Conservation (phyloP, 83 land plant genomes). For the Picea abies region DNA sequence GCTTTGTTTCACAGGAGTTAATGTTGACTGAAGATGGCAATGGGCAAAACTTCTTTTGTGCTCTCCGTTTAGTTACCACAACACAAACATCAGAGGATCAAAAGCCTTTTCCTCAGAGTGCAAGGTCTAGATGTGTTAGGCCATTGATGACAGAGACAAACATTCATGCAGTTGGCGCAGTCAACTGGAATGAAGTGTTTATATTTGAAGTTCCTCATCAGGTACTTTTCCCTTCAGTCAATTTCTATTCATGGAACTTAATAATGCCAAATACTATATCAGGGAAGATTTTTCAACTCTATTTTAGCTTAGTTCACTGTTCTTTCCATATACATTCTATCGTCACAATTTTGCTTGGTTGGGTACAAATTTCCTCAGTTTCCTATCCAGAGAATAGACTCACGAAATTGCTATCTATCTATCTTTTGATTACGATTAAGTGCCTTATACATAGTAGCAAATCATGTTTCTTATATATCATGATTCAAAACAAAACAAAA, state of each 20-base stretch:
- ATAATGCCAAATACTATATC: neutral
- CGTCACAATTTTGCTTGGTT: neutral
- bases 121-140: constrained; percentile 90
- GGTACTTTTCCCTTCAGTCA: constrained; percentile 27
- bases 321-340: neutral
- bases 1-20: constrained; percentile 61
- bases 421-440: neutral
- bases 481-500: neutral
- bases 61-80: constrained; percentile 73
- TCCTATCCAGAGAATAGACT: too few relatives aligned
- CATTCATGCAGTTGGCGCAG: constrained; percentile 35
- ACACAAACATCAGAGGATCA: constrained; percentile 70
- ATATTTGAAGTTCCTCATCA: constrained; percentile 91
- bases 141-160: constrained; percentile 35
- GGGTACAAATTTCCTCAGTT: too few relatives aligned
- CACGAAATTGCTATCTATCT: too few relatives aligned
- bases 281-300: neutral
- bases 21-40: constrained; percentile 84
- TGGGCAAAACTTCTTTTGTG: constrained; percentile 82
- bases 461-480: neutral
- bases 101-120: constrained; percentile 91
- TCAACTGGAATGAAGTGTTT: constrained; percentile 96
- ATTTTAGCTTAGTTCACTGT: neutral
- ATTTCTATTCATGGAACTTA: neutral
- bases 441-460: neutral